Conservation (phyloP, 257 asterid genomes). For the Solanum ossicruentum region DNA sequence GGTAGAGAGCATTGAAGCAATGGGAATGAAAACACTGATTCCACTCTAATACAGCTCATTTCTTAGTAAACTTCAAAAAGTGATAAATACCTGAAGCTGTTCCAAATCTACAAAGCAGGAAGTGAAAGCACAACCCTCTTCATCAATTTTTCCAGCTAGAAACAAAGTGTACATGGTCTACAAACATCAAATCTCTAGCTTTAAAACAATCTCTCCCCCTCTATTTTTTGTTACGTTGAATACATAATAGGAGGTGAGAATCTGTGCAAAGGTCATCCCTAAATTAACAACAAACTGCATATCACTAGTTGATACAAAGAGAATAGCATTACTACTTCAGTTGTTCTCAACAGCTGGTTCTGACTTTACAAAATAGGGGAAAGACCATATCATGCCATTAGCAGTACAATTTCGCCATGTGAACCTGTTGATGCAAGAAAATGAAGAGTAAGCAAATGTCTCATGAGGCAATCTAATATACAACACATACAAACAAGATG, state of each 20-base stretch:
- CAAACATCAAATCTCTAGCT: not conserved
- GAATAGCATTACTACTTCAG: not conserved
- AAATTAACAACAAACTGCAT: not conserved
- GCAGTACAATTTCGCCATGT: slow-evolving; percentile 37
- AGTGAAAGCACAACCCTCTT: not conserved
- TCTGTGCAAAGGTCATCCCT: not conserved
- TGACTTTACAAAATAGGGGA: not conserved
- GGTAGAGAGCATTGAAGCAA: not conserved
- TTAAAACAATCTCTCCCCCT: not conserved
- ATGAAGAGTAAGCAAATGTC: not conserved
- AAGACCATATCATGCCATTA: slow-evolving; percentile 26
- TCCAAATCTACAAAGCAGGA: not conserved
- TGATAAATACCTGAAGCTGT: not conserved
- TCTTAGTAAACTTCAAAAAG: not conserved
- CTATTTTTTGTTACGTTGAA: not conserved
- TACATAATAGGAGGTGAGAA: not conserved
- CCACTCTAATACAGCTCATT: not conserved
- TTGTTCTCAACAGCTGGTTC: not conserved
- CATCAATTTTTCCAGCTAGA: not conserved
- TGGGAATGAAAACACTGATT: slow-evolving; percentile 1
- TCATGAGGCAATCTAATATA: not conserved
- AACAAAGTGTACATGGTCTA: not conserved
- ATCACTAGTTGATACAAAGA: not conserved
- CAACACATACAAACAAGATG: not conserved
- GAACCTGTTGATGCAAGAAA: slow-evolving; percentile 32